phyloP scores from a whole-genome alignment of 176 grass and related monocot genomes.

The Cymbopogon citratus region DNA sequence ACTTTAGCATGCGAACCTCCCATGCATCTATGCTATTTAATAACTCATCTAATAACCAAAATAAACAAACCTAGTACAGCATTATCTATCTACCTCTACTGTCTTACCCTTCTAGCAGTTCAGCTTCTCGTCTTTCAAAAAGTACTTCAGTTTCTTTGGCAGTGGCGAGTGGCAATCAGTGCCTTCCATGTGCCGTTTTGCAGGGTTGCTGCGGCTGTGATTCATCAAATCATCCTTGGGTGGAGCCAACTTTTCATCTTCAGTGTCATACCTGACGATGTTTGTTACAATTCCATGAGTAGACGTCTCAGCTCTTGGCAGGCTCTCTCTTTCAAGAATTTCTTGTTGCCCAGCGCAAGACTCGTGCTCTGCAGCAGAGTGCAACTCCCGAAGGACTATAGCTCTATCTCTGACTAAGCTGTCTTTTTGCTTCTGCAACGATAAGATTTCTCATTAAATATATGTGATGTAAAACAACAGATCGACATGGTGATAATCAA shows the following conservation, averaged over 20 bases:
- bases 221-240: not conserved
- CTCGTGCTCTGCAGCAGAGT: conserved; percentile 37
- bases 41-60: not conserved
- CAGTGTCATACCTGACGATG: conserved; percentile 38
- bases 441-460: conserved; percentile 12
- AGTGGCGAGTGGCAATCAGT: not conserved
- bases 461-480: not conserved
- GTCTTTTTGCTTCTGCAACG: conserved; percentile 57
- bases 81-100: not conserved
- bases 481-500: not conserved
- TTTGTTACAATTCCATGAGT: conserved; percentile 64
- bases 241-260: conserved; percentile 12
- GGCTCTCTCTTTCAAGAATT: conserved; percentile 48
- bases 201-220: not conserved
- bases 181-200: conserved; percentile 32
- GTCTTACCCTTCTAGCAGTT: conserved; percentile 6
- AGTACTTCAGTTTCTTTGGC: conserved; percentile 39
- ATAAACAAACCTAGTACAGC: not conserved
- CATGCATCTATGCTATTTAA: not conserved
- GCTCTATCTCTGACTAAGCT: conserved; percentile 52
- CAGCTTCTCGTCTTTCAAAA: conserved; percentile 22
- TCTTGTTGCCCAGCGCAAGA: conserved; percentile 51
- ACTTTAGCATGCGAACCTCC: not conserved
- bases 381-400: conserved; percentile 42
- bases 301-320: conserved; percentile 47